Percentiles rank a stretch among this genome's conserved stretches.
phyloP scores from a whole-genome alignment of 352 stramenopile species.

The Poterioochromonas sp. region DNA sequence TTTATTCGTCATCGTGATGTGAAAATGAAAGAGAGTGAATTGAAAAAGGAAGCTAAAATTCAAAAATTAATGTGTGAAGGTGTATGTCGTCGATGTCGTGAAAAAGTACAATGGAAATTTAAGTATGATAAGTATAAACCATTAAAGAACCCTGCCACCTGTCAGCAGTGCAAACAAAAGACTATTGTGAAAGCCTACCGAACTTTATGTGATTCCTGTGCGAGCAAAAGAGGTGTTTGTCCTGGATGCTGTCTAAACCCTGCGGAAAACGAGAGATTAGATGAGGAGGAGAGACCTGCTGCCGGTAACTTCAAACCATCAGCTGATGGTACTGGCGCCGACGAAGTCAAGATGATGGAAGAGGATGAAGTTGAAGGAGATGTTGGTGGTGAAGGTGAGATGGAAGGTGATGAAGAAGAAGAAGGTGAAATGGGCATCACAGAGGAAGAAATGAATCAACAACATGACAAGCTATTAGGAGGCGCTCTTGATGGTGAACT shows the following conservation, averaged over 20 bases:
- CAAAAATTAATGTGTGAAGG: conserved; percentile 22
- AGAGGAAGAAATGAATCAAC: too few relatives aligned
- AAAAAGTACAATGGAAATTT: conserved; percentile 26
- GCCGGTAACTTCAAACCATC: not conserved
- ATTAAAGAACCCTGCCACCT: not conserved
- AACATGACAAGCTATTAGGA: too few relatives aligned
- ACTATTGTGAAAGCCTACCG: conserved; percentile 10
- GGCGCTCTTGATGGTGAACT: not conserved
- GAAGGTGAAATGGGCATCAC: not conserved
- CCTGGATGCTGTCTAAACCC: not conserved
- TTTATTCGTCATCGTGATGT: conserved; percentile 17
- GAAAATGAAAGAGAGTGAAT: conserved; percentile 27
- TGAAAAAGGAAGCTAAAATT: not conserved
- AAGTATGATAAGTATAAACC: conserved; percentile 28
- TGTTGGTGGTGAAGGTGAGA: not conserved
- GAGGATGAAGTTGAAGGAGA: not conserved
- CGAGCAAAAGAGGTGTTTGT: not conserved
- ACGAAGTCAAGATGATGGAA: not conserved
- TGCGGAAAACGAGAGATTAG: not conserved
- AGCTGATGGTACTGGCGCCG: not conserved
- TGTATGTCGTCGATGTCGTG: not conserved
- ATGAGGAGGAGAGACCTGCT: not conserved
- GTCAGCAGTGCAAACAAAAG: not conserved
- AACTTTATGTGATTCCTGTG: conserved; percentile 21
- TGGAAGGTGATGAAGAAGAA: not conserved